Conservation (phyloP, 768 basidiomycete genomes). For the Pleurotus platypus region DNA sequence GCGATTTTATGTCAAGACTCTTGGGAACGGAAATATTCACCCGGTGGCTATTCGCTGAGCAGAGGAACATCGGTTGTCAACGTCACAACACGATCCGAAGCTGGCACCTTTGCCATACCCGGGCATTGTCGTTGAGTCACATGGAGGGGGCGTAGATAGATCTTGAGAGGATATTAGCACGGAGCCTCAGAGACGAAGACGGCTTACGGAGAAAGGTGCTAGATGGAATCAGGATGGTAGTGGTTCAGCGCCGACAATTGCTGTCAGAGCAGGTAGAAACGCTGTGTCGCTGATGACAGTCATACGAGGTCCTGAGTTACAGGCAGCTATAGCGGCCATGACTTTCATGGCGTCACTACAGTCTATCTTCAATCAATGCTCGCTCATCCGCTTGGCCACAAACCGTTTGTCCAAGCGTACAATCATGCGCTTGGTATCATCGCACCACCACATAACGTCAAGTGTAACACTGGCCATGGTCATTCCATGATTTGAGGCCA, state of each 20-base stretch:
- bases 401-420: slow-evolving; percentile 40
- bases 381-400: slow-evolving; percentile 9
- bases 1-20: too few relatives aligned
- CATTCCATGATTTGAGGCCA: slow-evolving; percentile 52
- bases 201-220: not conserved
- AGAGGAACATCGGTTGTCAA: too few relatives aligned
- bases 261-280: slow-evolving; percentile 36
- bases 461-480: slow-evolving; percentile 48
- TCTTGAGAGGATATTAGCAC: too few relatives aligned
- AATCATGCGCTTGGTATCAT: slow-evolving; percentile 35
- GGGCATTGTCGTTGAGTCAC: too few relatives aligned
- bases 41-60: too few relatives aligned
- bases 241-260: not conserved
- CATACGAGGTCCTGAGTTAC: slow-evolving; percentile 26
- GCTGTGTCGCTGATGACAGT: slow-evolving; percentile 34
- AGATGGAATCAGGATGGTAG: not conserved
- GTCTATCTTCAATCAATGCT: not conserved
- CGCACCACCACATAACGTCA: slow-evolving; percentile 55
- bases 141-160: too few relatives aligned
- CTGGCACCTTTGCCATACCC: too few relatives aligned
- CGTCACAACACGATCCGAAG: too few relatives aligned
- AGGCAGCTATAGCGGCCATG: slow-evolving; percentile 28
- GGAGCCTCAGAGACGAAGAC: too few relatives aligned
- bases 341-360: slow-evolving; percentile 32
- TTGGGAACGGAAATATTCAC: too few relatives aligned